Base-by-base conservation (phyloP, 2,329 filamentous ascomycete species). In the Arthrobotrys iridis region DNA sequence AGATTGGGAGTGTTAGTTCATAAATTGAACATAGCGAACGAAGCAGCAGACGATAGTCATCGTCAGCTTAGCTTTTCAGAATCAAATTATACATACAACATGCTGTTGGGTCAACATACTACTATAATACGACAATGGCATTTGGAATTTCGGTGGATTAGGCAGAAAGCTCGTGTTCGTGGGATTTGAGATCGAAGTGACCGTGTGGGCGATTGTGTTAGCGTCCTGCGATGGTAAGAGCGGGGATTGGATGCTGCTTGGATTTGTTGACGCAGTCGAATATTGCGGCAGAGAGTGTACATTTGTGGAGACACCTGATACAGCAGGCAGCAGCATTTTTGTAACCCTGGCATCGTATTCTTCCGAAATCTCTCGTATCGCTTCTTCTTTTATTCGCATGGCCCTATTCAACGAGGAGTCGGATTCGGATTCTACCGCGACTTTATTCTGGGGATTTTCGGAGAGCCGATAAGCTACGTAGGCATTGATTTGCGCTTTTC, bases 41-140 rank as follows among this genome's bases (percentile, higher is more conserved):
- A 55, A 30, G 50, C 50, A 55, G 50, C 50, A 55, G 50, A n/a
- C 30, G 28, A 55, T n/a, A n/a, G n/a, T n/a, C 10, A 22, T 4
- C n/a, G 18, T 15, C 15, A 7, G 28, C 30, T n/a, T 37, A 55
- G 50, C 18, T 35, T n/a, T n/a, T n/a, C n/a, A n/a, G n/a, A n/a
- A n/a, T n/a, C n/a, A n/a, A n/a, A n/a, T 4, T 4, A 33, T 48
- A 65, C 62, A 30, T 45, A 65, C 62, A 22, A 45, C 48, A 35
- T 65, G 48, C 13, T 65, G 46, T 26, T 65, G 62, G 18, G 62
- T 57, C 28, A 65, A n/a, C 35, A 65, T 33, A 35, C 57, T 65
- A 18, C 62, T 65, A 35, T 65, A 65, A 13, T 57, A 65, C 20
- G 62, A 65, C 13, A 65, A 35, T 2, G 62, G 62, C 62, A 65